A percentile compares a stretch with the other conserved stretches of the same genome.
phyloP scores from a whole-genome alignment of 2,329 filamentous ascomycete species.

The Westerdykella ornata region DNA sequence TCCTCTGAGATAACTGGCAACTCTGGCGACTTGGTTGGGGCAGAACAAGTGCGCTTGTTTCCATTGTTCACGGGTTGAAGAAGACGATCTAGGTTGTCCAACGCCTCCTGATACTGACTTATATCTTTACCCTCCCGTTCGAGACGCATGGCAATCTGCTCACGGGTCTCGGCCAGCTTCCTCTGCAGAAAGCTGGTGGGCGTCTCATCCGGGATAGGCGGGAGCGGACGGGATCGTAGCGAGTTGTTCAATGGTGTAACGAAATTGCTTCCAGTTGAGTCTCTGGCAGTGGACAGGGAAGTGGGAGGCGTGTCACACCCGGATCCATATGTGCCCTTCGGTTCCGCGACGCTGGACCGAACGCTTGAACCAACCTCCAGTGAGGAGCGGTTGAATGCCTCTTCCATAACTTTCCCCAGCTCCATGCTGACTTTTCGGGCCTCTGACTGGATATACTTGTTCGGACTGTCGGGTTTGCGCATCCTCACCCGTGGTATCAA shows the following conservation, averaged over 20 bases:
- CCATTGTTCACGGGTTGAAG: constrained; percentile 24
- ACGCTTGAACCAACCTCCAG: constrained; percentile 43
- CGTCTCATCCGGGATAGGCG: constrained; percentile 42
- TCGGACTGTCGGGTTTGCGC: constrained; percentile 41
- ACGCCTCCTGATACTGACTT: constrained; percentile 53
- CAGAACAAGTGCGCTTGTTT: constrained; percentile 43
- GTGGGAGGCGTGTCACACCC: constrained; percentile 49
- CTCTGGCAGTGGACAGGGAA: constrained; percentile 39
- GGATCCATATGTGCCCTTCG: constrained; percentile 28
- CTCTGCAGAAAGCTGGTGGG: constrained; percentile 48
- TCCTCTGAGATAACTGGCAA: constrained; percentile 51
- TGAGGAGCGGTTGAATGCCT: constrained; percentile 73
- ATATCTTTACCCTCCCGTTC: constrained; percentile 43
- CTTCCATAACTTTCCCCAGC: constrained; percentile 83
- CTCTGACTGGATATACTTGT: constrained; percentile 63
- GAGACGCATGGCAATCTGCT: constrained; percentile 49
- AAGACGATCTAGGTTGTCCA: constrained; percentile 53
- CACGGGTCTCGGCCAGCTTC: constrained; percentile 53
- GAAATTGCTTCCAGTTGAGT: constrained; percentile 27
- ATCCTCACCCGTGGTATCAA: constrained; percentile 23
- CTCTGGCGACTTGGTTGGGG: constrained; percentile 33
- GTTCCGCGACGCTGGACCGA: constrained; percentile 40
- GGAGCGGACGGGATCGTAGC: constrained; percentile 40
- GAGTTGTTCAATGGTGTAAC: constrained; percentile 23
- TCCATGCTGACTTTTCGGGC: constrained; percentile 76